Percentiles rank a stretch among this genome's conserved stretches.
Conservation (phyloP, 345 rosid genomes). For the Populus deltoides region DNA sequence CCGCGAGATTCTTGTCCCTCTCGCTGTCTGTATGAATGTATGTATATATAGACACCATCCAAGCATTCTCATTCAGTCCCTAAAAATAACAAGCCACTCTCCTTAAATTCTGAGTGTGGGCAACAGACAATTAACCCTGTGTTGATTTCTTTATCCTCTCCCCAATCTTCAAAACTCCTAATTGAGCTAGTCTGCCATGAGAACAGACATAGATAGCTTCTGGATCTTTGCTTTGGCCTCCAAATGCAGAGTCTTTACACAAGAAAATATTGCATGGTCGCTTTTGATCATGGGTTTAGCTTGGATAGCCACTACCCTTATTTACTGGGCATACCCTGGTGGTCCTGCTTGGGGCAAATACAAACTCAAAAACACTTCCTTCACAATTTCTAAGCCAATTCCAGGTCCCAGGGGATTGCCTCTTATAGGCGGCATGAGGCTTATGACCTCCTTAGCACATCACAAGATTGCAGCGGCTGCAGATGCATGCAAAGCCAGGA, state of each 20-base stretch:
- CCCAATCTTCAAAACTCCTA: neutral
- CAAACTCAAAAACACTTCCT: conserved; percentile 16
- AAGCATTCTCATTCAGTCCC: neutral
- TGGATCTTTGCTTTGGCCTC: conserved; percentile 47
- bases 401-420: conserved; percentile 80
- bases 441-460: conserved; percentile 63
- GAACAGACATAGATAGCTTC: conserved; percentile 15
- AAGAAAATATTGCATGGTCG: conserved; percentile 37
- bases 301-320: conserved; percentile 39
- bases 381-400: conserved; percentile 24
- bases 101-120: neutral
- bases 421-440: conserved; percentile 57
- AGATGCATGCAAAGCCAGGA: conserved; percentile 34
- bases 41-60: conserved; percentile 33
- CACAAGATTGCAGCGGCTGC: conserved; percentile 50
- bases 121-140: neutral
- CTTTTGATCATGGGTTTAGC: conserved; percentile 31
- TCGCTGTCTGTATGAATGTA: no score
- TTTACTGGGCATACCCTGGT: conserved; percentile 62
- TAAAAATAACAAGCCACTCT: neutral
- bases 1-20: no score
- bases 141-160: neutral
- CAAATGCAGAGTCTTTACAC: conserved; percentile 50
- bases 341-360: conserved; percentile 79
- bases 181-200: conserved; percentile 2